phyloP scores from a whole-genome alignment of 192 early-diverging fungal species.

The Borealophlyctis nickersoniae region DNA sequence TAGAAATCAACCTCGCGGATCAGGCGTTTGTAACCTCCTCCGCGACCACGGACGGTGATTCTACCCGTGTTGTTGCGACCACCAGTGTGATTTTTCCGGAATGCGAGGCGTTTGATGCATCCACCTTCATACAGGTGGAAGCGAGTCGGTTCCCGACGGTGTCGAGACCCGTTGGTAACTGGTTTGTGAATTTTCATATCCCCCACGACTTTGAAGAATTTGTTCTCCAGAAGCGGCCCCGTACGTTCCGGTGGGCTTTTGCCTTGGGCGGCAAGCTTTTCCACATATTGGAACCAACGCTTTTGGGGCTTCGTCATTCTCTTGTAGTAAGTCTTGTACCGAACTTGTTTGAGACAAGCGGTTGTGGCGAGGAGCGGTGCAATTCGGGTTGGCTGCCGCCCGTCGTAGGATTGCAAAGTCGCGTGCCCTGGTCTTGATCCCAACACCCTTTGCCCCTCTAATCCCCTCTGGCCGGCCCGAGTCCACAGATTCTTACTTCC shows the following conservation, averaged over 20 bases:
- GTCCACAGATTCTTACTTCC: too few species aligned
- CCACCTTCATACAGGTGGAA: conserved; percentile 87
- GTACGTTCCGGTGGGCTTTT: conserved; percentile 17
- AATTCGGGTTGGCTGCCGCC: too few species aligned
- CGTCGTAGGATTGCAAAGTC: too few species aligned
- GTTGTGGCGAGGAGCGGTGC: conserved; percentile 1
- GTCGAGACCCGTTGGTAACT: conserved; percentile 78
- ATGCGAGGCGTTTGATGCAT: conserved; percentile 71
- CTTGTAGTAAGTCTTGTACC: conserved; percentile 42
- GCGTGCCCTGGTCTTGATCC: too few species aligned
- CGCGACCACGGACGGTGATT: conserved; percentile 89
- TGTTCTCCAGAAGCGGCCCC: conserved; percentile 39
- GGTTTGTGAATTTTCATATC: conserved; percentile 94
- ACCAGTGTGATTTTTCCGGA: conserved; percentile 77
- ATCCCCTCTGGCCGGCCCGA: too few species aligned
- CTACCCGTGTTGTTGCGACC: conserved; percentile 87
- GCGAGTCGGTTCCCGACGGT: conserved; percentile 78
- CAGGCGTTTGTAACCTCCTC: conserved; percentile 87
- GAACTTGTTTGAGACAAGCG: conserved; percentile 23
- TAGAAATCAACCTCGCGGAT: conserved; percentile 85
- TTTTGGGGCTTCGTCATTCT: conserved; percentile 30
- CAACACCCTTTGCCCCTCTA: too few species aligned
- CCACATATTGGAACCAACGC: conserved; percentile 28
- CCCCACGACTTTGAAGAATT: conserved; percentile 55
- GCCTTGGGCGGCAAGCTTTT: conserved; percentile 29